Evolutionary conservation across 805 yeast species (phyloP), one percentile per base, ranked within the genome.

Genomic region (Cyberlindnera mycetangii): DNA sequence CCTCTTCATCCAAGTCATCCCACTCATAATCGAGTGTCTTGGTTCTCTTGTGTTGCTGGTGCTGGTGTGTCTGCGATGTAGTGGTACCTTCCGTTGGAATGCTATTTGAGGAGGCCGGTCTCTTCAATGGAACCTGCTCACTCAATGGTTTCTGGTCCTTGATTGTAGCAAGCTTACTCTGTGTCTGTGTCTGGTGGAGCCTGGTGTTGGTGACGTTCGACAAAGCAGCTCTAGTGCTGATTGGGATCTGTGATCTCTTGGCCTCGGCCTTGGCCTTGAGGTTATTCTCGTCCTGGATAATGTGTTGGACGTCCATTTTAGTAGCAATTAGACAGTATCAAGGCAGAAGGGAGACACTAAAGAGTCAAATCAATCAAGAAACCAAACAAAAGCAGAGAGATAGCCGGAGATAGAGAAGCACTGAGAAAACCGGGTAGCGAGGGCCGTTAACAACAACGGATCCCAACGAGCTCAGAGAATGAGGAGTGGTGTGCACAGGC

Each of bases 1-100:
- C 95, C 58, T 84, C 92, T 37, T 81, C 85, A 61, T 85, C 95
- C 42, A 85, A 67, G 64, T 85, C 92, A 58, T 84, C 89, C 88
- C 89, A 71, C 38, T 66, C 67, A 40, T 66, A 69, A 35, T 65
- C 70, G 54, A 50, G 33, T 16, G 50, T 55, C 44, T 58, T 55
- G 14, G 55, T 47, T 38, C 54, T 48, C 45, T 59, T 58, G 35
- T 42, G 51, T 24, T 41, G 27, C 28, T 42, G 31, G 14, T 44
- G 30, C 11, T 31, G 14, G 3, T 30, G 22, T 21, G 18, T 45
- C 42, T 37, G 43, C 14, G 30, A 33, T 7, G 28, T 11, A 25
- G 12, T 17, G 18, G 37, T 34, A 6, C 32, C 33, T 24, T 17
- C 37, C 11, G 14, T 7, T 11, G 44, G 43, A 35, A 55, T 43